A percentile compares a stretch with the other conserved stretches of the same genome.
These are phyloP conservation scores for Lanmaoa rubissima DNA, from an alignment of 768 basidiomycete species.

Conservation along the genomic window DNA sequence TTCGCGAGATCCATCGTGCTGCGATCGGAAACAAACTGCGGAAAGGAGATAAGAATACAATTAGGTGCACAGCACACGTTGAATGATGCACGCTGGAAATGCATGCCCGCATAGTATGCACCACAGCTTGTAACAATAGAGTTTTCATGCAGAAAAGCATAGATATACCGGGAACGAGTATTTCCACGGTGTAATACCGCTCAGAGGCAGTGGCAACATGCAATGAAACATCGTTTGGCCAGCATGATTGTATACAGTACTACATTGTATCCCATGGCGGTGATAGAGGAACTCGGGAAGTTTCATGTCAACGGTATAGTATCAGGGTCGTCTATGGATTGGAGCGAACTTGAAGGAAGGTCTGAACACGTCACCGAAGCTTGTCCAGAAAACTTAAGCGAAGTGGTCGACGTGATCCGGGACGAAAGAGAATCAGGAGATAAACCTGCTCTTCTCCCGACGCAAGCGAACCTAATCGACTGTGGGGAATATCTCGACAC, in stretches of 20 bases:
- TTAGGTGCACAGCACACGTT: slow-evolving; percentile 19
- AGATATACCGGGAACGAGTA: slow-evolving; percentile 6
- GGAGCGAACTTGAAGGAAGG: slow-evolving; percentile 8
- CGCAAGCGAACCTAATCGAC: slow-evolving; percentile 8
- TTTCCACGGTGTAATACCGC: slow-evolving; percentile 26
- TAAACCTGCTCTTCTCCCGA: slow-evolving; percentile 1
- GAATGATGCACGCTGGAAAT: slow-evolving; percentile 27
- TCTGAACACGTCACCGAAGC: slow-evolving; percentile 14
- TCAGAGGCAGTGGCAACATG: slow-evolving; percentile 26
- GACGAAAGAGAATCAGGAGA: slow-evolving; percentile 2
- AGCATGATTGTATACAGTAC: neutral
- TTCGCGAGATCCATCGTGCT: slow-evolving; percentile 11
- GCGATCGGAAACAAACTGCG: slow-evolving; percentile 15
- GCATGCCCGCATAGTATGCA: slow-evolving; percentile 21
- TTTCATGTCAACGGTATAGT: slow-evolving; percentile 5
- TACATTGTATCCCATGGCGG: slow-evolving; percentile 25
- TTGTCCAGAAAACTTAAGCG: slow-evolving; percentile 4
- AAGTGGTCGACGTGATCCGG: slow-evolving; percentile 8
- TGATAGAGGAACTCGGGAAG: slow-evolving; percentile 23
- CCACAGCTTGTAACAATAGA: slow-evolving; percentile 22
- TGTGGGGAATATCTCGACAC: slow-evolving; percentile 11
- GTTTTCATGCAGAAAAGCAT: slow-evolving; percentile 13
- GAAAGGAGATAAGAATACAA: slow-evolving; percentile 27
- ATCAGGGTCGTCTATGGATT: slow-evolving; percentile 24
- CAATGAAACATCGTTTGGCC: slow-evolving; percentile 13